A percentile compares a stretch with the other conserved stretches of the same genome.
phyloP scores from a whole-genome alignment of 31 red algal genomes.

The Porphyra umbilicalis region DNA sequence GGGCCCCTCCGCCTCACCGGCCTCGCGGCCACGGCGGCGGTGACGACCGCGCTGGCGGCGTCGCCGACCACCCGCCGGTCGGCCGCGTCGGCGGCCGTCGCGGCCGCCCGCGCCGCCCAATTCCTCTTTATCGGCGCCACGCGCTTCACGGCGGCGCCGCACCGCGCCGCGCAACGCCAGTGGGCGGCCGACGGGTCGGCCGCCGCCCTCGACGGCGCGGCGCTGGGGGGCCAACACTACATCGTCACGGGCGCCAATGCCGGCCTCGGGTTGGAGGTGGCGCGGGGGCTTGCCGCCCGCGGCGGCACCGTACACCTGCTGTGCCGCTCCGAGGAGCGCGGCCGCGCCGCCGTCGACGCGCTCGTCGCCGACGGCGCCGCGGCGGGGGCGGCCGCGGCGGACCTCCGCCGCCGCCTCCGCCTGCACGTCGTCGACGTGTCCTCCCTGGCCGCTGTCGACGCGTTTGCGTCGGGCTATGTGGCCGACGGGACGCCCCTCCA shows the following conservation, averaged over 20 bases:
- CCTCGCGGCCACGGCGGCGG: not conserved
- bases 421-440: conserved; percentile 70
- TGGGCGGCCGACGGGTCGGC: conserved; percentile 32
- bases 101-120: conserved; percentile 23
- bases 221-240: conserved; percentile 41
- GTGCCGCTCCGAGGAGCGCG: conserved; percentile 53
- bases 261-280: conserved; percentile 72
- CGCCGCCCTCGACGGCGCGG: conserved; percentile 3
- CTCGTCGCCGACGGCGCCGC: conserved; percentile 6
- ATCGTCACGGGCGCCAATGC: conserved; percentile 82
- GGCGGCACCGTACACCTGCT: conserved; percentile 61
- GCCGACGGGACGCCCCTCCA: conserved; percentile 15
- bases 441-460: conserved; percentile 24
- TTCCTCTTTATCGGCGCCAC: conserved; percentile 43
- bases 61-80: not conserved
- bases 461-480: conserved; percentile 32
- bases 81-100: not conserved
- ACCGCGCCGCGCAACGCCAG: conserved; percentile 5
- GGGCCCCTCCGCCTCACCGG: not conserved
- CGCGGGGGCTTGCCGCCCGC: conserved; percentile 38
- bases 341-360: conserved; percentile 21
- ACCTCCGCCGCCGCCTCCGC: not conserved
- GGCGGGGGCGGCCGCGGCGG: not conserved
- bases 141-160: conserved; percentile 37
- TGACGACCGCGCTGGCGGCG: not conserved